Percentiles rank a stretch among this genome's conserved stretches.
Evolutionary conservation across 345 rosid species (phyloP).

Genomic region (Eucalyptus regnans): DNA sequence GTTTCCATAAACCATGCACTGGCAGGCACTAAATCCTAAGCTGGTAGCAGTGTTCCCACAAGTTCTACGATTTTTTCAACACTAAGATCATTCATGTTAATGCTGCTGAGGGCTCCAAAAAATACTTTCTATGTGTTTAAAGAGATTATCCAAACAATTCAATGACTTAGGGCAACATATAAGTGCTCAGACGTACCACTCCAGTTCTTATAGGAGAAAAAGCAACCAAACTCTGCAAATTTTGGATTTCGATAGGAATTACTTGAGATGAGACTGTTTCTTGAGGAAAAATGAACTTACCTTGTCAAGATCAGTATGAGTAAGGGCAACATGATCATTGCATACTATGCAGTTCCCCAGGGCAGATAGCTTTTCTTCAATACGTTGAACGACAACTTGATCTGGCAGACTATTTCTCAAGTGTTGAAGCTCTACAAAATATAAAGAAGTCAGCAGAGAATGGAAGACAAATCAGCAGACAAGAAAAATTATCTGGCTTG

Average conservation of each 20-base stretch:
- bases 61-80: not conserved
- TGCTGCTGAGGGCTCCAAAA: not conserved
- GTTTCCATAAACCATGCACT: not conserved
- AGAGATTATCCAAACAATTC: not conserved
- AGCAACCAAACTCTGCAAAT: not conserved
- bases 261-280: not conserved
- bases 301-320: slow-evolving; percentile 86
- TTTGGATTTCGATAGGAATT: not conserved
- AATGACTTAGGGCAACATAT: not conserved
- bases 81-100: not conserved
- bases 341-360: slow-evolving; percentile 94
- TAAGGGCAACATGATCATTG: slow-evolving; percentile 93
- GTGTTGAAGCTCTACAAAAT: slow-evolving; percentile 71
- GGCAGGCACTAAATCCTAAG: not conserved
- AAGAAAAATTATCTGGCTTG: not conserved
- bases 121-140: not conserved
- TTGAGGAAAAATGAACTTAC: slow-evolving; percentile 5
- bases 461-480: not conserved
- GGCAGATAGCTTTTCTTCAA: slow-evolving; percentile 91
- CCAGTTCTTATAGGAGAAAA: not conserved
- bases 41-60: not conserved
- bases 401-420: slow-evolving; percentile 94
- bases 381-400: slow-evolving; percentile 77
- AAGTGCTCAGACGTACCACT: not conserved
- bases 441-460: not conserved